Evolutionary conservation across 768 basidiomycete genomes (phyloP).

Genomic region (Amanita rimosa): DNA sequence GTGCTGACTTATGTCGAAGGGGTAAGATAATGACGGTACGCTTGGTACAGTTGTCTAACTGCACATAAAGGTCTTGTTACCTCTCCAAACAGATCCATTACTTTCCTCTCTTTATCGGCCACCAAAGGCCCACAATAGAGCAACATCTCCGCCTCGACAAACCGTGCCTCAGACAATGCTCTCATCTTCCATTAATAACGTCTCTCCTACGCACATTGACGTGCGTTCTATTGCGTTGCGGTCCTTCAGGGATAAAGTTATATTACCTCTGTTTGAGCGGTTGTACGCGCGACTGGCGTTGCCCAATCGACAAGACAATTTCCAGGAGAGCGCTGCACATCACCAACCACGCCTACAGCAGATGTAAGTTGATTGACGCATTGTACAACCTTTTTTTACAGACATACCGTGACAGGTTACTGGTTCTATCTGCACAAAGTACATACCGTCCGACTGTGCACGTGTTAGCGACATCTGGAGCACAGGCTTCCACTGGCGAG

Average conservation of each 20-base stretch:
- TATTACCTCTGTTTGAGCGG: constrained; percentile 50
- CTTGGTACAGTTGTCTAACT: background rate
- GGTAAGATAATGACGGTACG: constrained; percentile 29
- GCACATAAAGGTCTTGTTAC: constrained; percentile 21
- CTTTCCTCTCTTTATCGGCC: constrained; percentile 60
- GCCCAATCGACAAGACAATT: constrained; percentile 42
- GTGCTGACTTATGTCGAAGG: constrained; percentile 83
- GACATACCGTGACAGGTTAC: constrained; percentile 35
- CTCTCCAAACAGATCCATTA: constrained; percentile 32
- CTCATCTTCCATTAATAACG: constrained; percentile 19
- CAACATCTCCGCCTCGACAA: constrained; percentile 39
- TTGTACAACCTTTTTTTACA: background rate
- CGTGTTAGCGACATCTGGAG: constrained; percentile 45
- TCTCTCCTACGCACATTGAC: constrained; percentile 51
- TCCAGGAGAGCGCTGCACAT: constrained; percentile 42
- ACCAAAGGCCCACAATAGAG: constrained; percentile 43
- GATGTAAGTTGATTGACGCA: constrained; percentile 39
- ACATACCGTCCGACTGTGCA: constrained; percentile 47
- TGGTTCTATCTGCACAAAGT: constrained; percentile 63
- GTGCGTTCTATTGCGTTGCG: constrained; percentile 72
- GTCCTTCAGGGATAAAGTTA: constrained; percentile 71
- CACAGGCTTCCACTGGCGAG: constrained; percentile 52
- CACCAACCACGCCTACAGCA: constrained; percentile 69
- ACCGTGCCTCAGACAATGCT: constrained; percentile 29
- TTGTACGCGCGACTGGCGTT: constrained; percentile 46